phyloP scores from a whole-genome alignment of 768 basidiomycete genomes.

The Solioccasus polychromus region DNA sequence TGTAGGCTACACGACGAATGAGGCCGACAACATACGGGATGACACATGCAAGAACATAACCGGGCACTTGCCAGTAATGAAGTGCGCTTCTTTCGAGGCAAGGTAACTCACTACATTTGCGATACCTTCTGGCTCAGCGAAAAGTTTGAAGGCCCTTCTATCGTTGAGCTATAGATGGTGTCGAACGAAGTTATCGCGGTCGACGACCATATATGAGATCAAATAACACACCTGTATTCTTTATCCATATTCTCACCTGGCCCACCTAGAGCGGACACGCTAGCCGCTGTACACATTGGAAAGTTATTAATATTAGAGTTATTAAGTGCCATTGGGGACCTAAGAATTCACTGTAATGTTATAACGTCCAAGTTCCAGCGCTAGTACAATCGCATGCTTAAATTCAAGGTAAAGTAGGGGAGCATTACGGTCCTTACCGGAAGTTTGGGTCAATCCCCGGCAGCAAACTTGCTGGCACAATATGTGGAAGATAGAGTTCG shows the following conservation, averaged over 20 bases:
- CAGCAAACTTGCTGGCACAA: constrained; percentile 37
- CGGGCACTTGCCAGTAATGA: constrained; percentile 31
- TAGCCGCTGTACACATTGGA: background rate
- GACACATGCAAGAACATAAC: background rate
- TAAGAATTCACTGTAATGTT: constrained; percentile 38
- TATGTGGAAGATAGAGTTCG: constrained; percentile 15
- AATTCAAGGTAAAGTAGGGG: background rate
- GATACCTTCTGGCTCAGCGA: constrained; percentile 30
- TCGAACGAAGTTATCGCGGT: background rate
- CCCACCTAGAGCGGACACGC: background rate
- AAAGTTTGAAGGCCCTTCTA: constrained; percentile 7
- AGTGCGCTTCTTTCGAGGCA: constrained; percentile 33
- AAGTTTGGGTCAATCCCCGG: constrained; percentile 38
- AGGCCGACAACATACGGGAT: too few species aligned
- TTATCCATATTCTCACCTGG: background rate
- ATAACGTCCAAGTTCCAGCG: constrained; percentile 28
- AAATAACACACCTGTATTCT: background rate
- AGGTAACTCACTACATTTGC: constrained; percentile 34
- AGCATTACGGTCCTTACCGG: constrained; percentile 22
- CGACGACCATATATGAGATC: background rate
- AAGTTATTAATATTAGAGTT: too few species aligned
- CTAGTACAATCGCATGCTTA: background rate
- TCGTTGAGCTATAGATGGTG: too few species aligned
- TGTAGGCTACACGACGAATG: too few species aligned
- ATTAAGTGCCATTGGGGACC: constrained; percentile 34